Conservation (phyloP, 78 protist species). For the Pigoraptor vietnamica region DNA sequence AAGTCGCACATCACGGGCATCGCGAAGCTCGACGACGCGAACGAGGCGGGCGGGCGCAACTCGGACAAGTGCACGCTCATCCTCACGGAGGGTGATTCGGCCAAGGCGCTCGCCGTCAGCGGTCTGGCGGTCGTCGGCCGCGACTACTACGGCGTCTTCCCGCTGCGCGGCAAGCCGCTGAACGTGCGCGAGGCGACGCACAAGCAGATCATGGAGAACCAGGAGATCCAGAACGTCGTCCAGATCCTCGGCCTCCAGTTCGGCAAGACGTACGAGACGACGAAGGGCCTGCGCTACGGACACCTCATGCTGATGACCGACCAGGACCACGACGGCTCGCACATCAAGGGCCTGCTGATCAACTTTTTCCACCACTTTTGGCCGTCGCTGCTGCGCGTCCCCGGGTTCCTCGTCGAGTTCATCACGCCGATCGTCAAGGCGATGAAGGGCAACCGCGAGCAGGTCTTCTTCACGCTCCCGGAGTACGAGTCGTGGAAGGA, state of each 20-base stretch:
- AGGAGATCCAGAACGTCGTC: slow-evolving; percentile 75
- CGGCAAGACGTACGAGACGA: slow-evolving; percentile 46
- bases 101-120: slow-evolving; percentile 73
- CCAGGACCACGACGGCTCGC: slow-evolving; percentile 99
- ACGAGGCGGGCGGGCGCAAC: slow-evolving; percentile 85
- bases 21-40: slow-evolving; percentile 96
- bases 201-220: slow-evolving; percentile 61
- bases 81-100: slow-evolving; percentile 97
- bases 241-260: slow-evolving; percentile 89
- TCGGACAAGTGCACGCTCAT: slow-evolving; percentile 92
- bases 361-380: slow-evolving; percentile 93
- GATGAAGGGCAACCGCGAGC: slow-evolving; percentile 30
- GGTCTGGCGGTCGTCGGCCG: slow-evolving; percentile 92
- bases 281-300: slow-evolving; percentile 90
- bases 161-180: slow-evolving; percentile 96
- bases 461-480: slow-evolving; percentile 91
- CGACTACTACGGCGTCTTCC: slow-evolving; percentile 97
- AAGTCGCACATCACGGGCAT: slow-evolving; percentile 44
- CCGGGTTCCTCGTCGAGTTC: slow-evolving; percentile 91
- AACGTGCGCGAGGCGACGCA: slow-evolving; percentile 93
- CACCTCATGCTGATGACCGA: slow-evolving; percentile 98
- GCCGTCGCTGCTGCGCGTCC: slow-evolving; percentile 87
- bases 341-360: slow-evolving; percentile 99
- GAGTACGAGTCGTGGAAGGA: slow-evolving; percentile 79
- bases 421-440: slow-evolving; percentile 97